Base-by-base conservation (phyloP, 23 red algal genomes). In the Gracilaria gracilis region DNA sequence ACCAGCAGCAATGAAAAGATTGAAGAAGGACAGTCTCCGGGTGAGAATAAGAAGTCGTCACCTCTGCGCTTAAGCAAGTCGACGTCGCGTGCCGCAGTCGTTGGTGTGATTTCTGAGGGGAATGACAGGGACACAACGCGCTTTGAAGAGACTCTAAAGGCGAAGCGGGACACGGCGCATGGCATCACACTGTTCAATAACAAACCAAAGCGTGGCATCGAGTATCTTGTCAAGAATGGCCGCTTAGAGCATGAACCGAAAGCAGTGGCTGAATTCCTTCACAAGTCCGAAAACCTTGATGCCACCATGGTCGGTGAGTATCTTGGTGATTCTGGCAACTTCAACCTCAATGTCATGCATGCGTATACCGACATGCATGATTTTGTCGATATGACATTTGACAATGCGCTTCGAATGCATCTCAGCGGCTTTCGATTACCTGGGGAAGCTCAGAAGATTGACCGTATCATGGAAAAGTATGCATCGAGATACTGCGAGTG, bases 361-460 rank as follows among this genome's bases (percentile, higher is more conserved):
- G 93, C 93, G 2, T 99, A 94, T 75, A 96, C 95, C 31, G 94
- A 99, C 76, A 88, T 90, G 55, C 59, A 80, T 50, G 97, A 99
- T 19, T 91, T 99, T 37, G 64, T 58, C 17, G 90, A 90, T 65
- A 61, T 96, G 84, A 84, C 83, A 38, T 95, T 99, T 79, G 97
- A 99, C 76, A 80, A 72, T 36, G 94, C 94, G 39, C 81, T 99
- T 57, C 90, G 97, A 58, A 47, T 73, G 42, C 87, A 96, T 86
- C 86, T 99, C 4, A 83, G 90, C 42, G 77, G 85, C 23, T 99
- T 99, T 65, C 89, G 91, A 37, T 50, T 99, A 6, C 97, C 97
- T 28, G 97, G 97, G 13, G 97, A 99, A 58, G 93, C 97, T 11
- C 97, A 99, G 80, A 99, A 99, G 87, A 99, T 99, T 71, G 97